A percentile compares a stretch with the other conserved stretches of the same genome.
Conservation (phyloP, 805 yeast genomes). For the Saccharomycopsis amapae region DNA sequence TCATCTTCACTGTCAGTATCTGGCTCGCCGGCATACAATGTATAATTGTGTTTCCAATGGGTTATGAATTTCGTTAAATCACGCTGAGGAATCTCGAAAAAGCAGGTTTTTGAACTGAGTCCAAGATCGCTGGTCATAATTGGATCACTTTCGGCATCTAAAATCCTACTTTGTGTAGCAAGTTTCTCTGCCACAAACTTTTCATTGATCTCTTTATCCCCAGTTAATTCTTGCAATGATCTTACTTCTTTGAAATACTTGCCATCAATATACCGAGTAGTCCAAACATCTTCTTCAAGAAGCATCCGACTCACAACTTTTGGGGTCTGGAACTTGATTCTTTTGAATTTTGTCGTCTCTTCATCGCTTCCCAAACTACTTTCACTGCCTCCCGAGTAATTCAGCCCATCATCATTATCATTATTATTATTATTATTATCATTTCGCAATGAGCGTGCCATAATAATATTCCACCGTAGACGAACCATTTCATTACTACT, state of each 20-base stretch:
- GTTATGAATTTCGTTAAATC: not conserved
- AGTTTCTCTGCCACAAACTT: constrained; percentile 18
- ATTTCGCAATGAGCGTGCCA: no score
- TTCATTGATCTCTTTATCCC: constrained; percentile 40
- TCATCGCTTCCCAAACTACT: not conserved
- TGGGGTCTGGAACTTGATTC: constrained; percentile 27
- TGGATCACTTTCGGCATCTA: constrained; percentile 36
- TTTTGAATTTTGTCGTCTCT: not conserved
- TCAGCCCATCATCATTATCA: constrained; percentile 3
- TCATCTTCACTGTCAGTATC: no score
- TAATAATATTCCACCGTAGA: no score
- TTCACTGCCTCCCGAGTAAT: constrained; percentile 11
- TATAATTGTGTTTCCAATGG: not conserved
- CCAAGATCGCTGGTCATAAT: constrained; percentile 36
- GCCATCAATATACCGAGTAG: constrained; percentile 35
- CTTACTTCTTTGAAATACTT: constrained; percentile 42
- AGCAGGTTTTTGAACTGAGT: constrained; percentile 30
- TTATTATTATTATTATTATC: no score
- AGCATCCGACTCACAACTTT: constrained; percentile 30
- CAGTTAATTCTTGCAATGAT: constrained; percentile 40
- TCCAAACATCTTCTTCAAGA: constrained; percentile 49
- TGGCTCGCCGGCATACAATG: no score
- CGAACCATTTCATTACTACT: not conserved
- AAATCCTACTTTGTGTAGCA: constrained; percentile 30
- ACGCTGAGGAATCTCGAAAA: constrained; percentile 26